Evolutionary conservation across 1,139 yeast genomes (phyloP), one percentile per base, ranked within the genome.

Genomic region (Pneumocystis wakefieldiae): DNA sequence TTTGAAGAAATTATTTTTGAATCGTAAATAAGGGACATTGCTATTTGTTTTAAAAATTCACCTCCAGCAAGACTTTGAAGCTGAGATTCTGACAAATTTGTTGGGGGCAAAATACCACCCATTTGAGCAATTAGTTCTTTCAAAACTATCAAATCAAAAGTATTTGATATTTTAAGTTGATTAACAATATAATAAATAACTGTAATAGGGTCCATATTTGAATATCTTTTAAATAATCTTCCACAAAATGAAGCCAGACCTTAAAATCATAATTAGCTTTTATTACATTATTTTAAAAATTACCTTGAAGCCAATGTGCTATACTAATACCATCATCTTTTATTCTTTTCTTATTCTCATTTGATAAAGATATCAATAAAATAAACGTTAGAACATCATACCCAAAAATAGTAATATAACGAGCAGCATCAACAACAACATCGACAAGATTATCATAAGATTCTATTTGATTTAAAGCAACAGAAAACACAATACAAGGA

Each of bases 361-460:
- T 65, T 15, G 67, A 64, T 36, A 65, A 58, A 0, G 84, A 75
- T 0, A 94, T 83, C 41, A 92, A 77, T 69, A 91, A 76, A 0
- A 87, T 91, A 68, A 82, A 84, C 1, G 92, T 85, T 58, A 91
- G 75, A 1, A 84, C 87, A 72, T 91, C 97, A 91, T 95, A 90
- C 0, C 91, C 92, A 71, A 86, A 85, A 8, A 77, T 80, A 64
- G 86, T 86, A 72, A 90, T 88, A 70, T 84, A 86, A 60, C 85
- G 77, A 0, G 96, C 91, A 1, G 95, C 83, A 64, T 86, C 87
- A 12, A 89, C 91, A 14, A 92, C 84, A 64, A 90, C 77, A 59
- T 82, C 84, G 63, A 85, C 88, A 68, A 90, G 81, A 71, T 90
- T 92, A 71, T 87, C 96, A 71, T 92, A 94, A 76, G 95, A 89